Evolutionary conservation across 148 eudicot species (phyloP).

Genomic region (Camellia granthamiana): DNA sequence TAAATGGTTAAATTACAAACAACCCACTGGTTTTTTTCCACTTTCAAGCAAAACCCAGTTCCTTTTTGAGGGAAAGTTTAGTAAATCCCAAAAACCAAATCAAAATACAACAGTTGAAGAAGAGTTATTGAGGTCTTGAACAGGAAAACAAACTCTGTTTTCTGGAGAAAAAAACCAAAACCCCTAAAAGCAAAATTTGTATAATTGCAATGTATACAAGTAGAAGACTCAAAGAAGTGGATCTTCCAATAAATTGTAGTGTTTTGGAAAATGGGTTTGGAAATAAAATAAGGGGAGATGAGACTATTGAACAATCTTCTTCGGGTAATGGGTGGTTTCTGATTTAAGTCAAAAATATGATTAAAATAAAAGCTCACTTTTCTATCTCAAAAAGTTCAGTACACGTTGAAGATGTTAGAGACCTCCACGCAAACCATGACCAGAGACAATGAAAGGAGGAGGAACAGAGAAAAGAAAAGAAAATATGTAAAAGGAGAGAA

Average conservation of each 20-base stretch:
- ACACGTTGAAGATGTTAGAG: slow-evolving; percentile 18
- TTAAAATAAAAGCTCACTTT: slow-evolving; percentile 18
- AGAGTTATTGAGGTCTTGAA: slow-evolving; percentile 10
- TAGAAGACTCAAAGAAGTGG: slow-evolving; percentile 8
- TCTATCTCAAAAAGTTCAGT: slow-evolving; percentile 1
- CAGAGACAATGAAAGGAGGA: not conserved
- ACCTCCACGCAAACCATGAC: slow-evolving; percentile 13
- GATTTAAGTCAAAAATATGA: slow-evolving; percentile 18
- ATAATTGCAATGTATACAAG: no score
- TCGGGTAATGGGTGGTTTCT: slow-evolving; percentile 24
- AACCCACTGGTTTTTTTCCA: not conserved
- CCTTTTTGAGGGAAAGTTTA: not conserved
- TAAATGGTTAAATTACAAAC: not conserved
- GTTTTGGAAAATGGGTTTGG: not conserved
- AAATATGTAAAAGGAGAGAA: not conserved
- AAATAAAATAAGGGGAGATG: slow-evolving; percentile 11
- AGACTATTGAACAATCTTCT: slow-evolving; percentile 3
- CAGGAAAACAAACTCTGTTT: not conserved
- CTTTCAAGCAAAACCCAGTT: slow-evolving; percentile 14
- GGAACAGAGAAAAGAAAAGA: not conserved
- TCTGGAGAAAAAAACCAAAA: not conserved
- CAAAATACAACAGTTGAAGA: slow-evolving; percentile 13
- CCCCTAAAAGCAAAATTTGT: no score
- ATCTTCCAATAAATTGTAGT: not conserved
- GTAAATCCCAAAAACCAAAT: not conserved